Evolutionary conservation across 2,329 filamentous ascomycete species (phyloP).

Genomic region (Didymella keratinophila): DNA sequence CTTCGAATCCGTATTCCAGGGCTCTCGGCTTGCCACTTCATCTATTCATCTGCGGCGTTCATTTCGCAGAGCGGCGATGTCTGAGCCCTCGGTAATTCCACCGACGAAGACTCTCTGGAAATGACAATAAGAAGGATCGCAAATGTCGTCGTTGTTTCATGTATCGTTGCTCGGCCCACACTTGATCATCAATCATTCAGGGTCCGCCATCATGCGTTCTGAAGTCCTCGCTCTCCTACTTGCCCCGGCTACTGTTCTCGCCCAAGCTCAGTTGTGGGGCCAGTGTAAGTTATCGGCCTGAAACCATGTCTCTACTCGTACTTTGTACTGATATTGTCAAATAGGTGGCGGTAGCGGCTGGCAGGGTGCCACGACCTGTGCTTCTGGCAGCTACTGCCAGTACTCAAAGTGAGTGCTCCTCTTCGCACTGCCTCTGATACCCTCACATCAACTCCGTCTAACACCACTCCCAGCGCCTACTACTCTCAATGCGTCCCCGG

Average conservation of each 20-base stretch:
- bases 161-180: not conserved
- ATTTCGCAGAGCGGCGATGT: not conserved
- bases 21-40: not conserved
- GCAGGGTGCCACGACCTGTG: not conserved
- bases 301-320: not conserved
- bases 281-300: not conserved
- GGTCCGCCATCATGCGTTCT: not conserved
- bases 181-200: not conserved
- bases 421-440: not conserved
- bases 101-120: not conserved
- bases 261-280: not conserved
- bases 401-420: not conserved
- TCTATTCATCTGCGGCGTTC: not conserved
- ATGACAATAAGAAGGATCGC: not conserved
- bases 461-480: not conserved
- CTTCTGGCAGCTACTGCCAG: not conserved
- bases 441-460: not conserved
- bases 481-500: not conserved
- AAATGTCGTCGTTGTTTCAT: not conserved
- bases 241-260: not conserved
- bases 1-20: not conserved
- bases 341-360: not conserved
- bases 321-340: not conserved
- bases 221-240: not conserved
- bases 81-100: not conserved